Conservation (phyloP, 306 rosid species). For the Ormosia semicastrata region DNA sequence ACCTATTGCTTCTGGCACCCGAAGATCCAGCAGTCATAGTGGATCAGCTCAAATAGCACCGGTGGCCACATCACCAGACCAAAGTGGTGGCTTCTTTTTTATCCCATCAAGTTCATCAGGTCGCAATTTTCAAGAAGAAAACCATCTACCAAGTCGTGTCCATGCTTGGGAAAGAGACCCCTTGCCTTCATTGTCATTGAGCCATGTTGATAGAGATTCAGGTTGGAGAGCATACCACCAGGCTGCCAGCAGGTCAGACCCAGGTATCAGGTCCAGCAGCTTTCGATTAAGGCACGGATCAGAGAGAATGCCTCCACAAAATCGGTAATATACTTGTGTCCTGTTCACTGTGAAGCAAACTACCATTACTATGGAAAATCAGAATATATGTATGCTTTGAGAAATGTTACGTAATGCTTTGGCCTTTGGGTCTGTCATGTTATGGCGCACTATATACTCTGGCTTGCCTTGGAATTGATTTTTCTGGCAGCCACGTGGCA, state of each 20-base stretch:
- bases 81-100: constrained; percentile 62
- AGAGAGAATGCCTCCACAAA: constrained; percentile 78
- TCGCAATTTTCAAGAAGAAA: constrained; percentile 77
- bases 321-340: constrained; percentile 55
- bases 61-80: constrained; percentile 79
- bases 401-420: constrained; percentile 66
- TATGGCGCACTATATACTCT: constrained; percentile 49
- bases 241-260: constrained; percentile 58
- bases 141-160: constrained; percentile 48
- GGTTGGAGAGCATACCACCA: constrained; percentile 85
- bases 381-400: constrained; percentile 70
- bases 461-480: constrained; percentile 55
- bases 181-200: constrained; percentile 53
- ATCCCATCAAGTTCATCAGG: constrained; percentile 80
- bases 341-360: constrained; percentile 55
- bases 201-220: constrained; percentile 71
- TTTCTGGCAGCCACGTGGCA: constrained; percentile 55
- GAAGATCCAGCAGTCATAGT: constrained; percentile 77
- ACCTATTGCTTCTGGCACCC: constrained; percentile 51
- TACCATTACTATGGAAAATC: constrained; percentile 57
- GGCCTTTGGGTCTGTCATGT: constrained; percentile 53
- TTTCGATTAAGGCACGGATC: constrained; percentile 73
- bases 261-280: constrained; percentile 55
- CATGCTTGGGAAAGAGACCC: constrained; percentile 88
- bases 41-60: constrained; percentile 67